Percentiles rank a stretch among this genome's conserved stretches.
Evolutionary conservation across 176 grass and related monocot species (phyloP).

Genomic region (Avena eriantha): DNA sequence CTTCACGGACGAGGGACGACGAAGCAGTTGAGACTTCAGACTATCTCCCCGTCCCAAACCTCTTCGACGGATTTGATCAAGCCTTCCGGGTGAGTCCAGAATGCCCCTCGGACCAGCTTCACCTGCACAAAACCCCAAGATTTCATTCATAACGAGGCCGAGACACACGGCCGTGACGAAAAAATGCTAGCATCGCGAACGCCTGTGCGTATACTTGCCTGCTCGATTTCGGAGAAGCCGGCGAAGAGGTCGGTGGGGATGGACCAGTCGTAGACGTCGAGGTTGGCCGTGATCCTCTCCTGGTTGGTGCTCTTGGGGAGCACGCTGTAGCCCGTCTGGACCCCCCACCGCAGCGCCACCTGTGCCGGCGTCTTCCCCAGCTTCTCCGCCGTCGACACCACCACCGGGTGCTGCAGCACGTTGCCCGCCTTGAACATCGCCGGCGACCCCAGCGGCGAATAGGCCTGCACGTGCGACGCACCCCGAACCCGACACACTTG

Average conservation of each 20-base stretch:
- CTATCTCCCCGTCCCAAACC: not conserved
- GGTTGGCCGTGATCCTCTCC: constrained; percentile 66
- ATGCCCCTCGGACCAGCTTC: not conserved
- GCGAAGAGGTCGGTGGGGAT: constrained; percentile 63
- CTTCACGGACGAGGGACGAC: not conserved
- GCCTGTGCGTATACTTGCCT: constrained; percentile 32
- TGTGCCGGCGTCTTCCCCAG: constrained; percentile 72
- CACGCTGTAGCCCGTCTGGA: constrained; percentile 70
- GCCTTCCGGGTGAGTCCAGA: constrained; percentile 17
- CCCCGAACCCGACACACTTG: not conserved
- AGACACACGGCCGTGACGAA: too few relatives aligned
- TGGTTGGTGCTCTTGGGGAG: constrained; percentile 74
- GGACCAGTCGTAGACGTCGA: constrained; percentile 75
- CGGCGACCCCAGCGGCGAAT: constrained; percentile 66
- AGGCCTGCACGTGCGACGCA: constrained; percentile 49
- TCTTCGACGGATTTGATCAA: constrained; percentile 7
- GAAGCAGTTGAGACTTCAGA: not conserved
- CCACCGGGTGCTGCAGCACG: constrained; percentile 43
- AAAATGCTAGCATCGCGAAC: too few relatives aligned
- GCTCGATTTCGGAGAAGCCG: constrained; percentile 67
- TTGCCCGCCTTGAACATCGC: constrained; percentile 43
- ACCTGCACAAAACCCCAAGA: not conserved
- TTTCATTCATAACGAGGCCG: too few relatives aligned
- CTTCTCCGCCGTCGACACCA: constrained; percentile 62
- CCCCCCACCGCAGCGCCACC: constrained; percentile 62